Percentiles rank a stretch among this genome's conserved stretches.
These are phyloP conservation scores for Sporopachydermia cereana DNA, from an alignment of 1,139 yeast genomes.

Conservation along the genomic window DNA sequence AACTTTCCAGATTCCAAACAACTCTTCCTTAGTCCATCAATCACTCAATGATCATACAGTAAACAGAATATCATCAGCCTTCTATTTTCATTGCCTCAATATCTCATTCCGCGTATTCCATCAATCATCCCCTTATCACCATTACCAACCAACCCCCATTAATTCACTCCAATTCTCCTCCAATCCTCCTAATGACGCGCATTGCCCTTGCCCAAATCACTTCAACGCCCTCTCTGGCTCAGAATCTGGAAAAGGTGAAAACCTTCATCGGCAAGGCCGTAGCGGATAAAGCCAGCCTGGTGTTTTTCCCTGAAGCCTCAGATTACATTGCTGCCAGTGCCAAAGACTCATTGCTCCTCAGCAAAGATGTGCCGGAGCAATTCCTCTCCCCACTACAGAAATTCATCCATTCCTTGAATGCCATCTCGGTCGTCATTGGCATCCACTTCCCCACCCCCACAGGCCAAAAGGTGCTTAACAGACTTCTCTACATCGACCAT, in stretches of 20 bases:
- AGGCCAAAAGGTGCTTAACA: slow-evolving; percentile 41
- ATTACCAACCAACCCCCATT: no score
- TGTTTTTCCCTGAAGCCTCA: slow-evolving; percentile 83
- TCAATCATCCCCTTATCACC: no score
- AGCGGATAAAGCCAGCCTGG: slow-evolving; percentile 13
- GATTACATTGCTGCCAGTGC: slow-evolving; percentile 74
- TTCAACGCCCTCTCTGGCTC: slow-evolving; percentile 49
- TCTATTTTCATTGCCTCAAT: no score
- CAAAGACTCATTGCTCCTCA: slow-evolving; percentile 49
- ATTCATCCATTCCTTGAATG: neutral
- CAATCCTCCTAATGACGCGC: neutral
- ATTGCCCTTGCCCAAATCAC: slow-evolving; percentile 54
- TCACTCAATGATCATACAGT: no score
- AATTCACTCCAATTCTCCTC: neutral
- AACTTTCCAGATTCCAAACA: no score
- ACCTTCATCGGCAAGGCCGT: slow-evolving; percentile 54
- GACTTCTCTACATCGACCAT: slow-evolving; percentile 57
- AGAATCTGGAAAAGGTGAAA: slow-evolving; percentile 48
- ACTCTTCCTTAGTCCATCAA: no score
- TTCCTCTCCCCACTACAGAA: neutral
- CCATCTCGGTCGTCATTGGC: slow-evolving; percentile 12
- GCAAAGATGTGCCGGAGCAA: slow-evolving; percentile 19
- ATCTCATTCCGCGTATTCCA: no score
- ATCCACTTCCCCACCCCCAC: slow-evolving; percentile 14
- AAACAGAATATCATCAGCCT: no score